Conservation (phyloP, 139 green algal species). For the Chlamydomonas applanata region DNA sequence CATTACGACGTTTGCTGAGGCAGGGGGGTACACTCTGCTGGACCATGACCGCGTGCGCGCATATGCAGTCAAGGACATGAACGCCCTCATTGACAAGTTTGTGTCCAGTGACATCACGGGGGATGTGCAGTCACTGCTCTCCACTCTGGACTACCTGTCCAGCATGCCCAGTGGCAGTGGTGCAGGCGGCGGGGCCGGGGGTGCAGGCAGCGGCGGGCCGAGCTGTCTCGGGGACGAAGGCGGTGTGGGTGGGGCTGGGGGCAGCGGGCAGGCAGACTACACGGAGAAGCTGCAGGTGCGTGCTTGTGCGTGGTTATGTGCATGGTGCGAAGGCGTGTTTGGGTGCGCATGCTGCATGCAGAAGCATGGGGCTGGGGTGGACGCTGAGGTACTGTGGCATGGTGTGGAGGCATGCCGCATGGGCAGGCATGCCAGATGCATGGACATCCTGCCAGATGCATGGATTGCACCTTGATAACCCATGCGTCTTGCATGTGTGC, state of each 20-base stretch:
- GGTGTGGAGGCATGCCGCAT: too few species aligned
- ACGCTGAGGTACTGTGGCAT: too few species aligned
- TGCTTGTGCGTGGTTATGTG: not conserved
- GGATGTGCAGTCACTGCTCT: not conserved
- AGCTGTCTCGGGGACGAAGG: too few species aligned
- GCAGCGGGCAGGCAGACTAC: not conserved
- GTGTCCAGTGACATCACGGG: not conserved
- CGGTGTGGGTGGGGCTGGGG: not conserved
- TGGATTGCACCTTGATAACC: too few species aligned
- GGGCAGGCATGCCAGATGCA: too few species aligned
- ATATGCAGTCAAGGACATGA: not conserved
- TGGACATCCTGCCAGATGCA: too few species aligned
- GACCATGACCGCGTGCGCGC: not conserved
- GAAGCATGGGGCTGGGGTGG: too few species aligned
- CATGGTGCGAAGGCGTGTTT: too few species aligned
- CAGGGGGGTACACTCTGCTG: not conserved
- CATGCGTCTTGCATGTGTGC: not conserved
- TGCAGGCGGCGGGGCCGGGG: not conserved
- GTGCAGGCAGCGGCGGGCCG: not conserved
- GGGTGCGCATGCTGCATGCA: too few species aligned
- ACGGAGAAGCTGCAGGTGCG: not conserved
- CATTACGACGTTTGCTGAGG: not conserved
- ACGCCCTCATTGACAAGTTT: not conserved
- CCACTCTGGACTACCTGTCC: conserved; percentile 2
- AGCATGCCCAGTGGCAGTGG: not conserved